Evolutionary conservation across 257 asterid species (phyloP), one percentile per base, ranked within the genome.

Genomic region (Leonotis leonurus): DNA sequence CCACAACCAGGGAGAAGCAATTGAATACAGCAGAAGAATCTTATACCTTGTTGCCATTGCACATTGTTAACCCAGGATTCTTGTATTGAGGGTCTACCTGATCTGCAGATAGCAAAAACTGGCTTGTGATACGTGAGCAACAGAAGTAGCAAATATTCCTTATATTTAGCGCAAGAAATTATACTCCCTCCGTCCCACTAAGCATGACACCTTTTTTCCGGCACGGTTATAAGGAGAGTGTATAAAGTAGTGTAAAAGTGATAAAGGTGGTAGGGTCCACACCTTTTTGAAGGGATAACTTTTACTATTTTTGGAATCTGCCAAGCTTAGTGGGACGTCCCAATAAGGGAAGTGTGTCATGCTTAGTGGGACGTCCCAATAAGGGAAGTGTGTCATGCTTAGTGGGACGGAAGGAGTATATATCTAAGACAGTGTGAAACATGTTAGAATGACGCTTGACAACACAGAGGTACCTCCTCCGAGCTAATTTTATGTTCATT

Each of bases 1-100:
- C 51, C 22, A 62, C 21, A 24, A 26, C 13, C 8, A 60, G 27
- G 56, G 53, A 59, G 57, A 37, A 53, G 57, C 24, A 56, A 54
- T 46, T 18, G 41, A 59, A 66, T 22, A 58, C 27, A 30, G 59
- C 64, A 69, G 20, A 30, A 61, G 52, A 71, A 70, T 70, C 60
- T 55, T 49, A 30, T 59, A 92, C 99, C 99, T 87, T 87, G 86
- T 79, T 89, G 91, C 99, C 99, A 93, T 21, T 50, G 75, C 69
- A 89, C 81, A 46, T 35, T 78, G 80, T 69, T 80, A 60, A 84
- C 94, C 99, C 99, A 93, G 20, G 95, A 51, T 56, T 93, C 99
- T 73, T 81, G 80, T 60, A 85, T 70, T 20, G 87, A 60, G 60
- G 97, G 46, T 78, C 91, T 80, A 50, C 99, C 99, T 1, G 94